These are phyloP conservation scores for Butyriboletus loyo DNA, from an alignment of 768 basidiomycete species.

Conservation along the genomic window DNA sequence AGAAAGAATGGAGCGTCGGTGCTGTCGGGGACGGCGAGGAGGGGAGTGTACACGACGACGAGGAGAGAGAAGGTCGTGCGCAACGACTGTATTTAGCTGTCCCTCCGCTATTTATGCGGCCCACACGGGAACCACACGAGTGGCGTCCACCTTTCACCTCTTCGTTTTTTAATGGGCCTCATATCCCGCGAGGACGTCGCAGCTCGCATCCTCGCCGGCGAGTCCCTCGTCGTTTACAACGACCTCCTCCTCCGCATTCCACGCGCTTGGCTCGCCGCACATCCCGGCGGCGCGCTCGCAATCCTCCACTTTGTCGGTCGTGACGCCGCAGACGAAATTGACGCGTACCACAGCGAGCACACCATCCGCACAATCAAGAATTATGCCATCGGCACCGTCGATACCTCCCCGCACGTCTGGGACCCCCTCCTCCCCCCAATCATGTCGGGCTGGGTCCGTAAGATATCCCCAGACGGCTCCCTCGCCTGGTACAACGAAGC, in stretches of 20 bases:
- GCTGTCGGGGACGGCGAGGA: conserved; percentile 8
- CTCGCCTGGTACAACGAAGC: conserved; percentile 66
- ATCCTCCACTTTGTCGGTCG: conserved; percentile 94
- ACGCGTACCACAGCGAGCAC: conserved; percentile 76
- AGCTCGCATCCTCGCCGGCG: conserved; percentile 68
- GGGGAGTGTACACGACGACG: conserved; percentile 1
- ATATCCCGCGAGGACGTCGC: conserved; percentile 57
- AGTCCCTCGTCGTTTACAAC: conserved; percentile 71
- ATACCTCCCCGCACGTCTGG: conserved; percentile 55
- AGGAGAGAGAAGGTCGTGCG: conserved; percentile 5
- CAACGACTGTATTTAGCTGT: not conserved
- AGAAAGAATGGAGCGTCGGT: conserved; percentile 1
- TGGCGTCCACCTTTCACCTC: not conserved
- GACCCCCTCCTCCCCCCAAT: conserved; percentile 82
- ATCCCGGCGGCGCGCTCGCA: conserved; percentile 87
- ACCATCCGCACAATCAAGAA: conserved; percentile 28
- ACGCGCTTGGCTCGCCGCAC: conserved; percentile 71
- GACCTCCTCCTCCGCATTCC: conserved; percentile 64
- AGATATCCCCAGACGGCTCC: conserved; percentile 41
- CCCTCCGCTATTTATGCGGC: conserved; percentile 26
- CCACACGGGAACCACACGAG: conserved; percentile 1
- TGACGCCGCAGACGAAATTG: conserved; percentile 92
- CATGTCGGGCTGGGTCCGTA: conserved; percentile 78
- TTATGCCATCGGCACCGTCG: conserved; percentile 71
- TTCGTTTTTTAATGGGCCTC: conserved; percentile 28